Conservation (phyloP, 2,329 filamentous ascomycete genomes). For the Myriosclerotinia duriaeana region DNA sequence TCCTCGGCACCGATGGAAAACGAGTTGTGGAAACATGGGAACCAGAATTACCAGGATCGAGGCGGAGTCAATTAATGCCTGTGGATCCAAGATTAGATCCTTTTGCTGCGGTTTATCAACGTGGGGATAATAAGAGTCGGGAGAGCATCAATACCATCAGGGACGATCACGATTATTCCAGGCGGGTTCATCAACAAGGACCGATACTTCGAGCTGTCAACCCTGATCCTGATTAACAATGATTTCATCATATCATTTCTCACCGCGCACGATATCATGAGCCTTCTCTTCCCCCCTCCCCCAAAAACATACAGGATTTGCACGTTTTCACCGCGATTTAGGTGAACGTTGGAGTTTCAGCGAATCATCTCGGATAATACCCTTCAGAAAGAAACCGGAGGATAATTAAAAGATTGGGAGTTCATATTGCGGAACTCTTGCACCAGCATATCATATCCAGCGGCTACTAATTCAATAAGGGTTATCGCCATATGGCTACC, state of each 20-base stretch:
- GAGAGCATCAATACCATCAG: slow-evolving; percentile 64
- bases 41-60: slow-evolving; percentile 34
- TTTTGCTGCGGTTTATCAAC: slow-evolving; percentile 56
- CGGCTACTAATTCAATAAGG: background rate
- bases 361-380: slow-evolving; percentile 20
- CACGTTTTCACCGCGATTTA: slow-evolving; percentile 22
- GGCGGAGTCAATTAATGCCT: slow-evolving; percentile 57
- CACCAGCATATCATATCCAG: slow-evolving; percentile 1
- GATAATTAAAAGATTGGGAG: slow-evolving; percentile 10
- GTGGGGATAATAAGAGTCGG: slow-evolving; percentile 55
- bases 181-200: slow-evolving; percentile 48
- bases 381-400: slow-evolving; percentile 9
- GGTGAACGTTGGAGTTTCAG: slow-evolving; percentile 24
- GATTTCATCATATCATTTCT: slow-evolving; percentile 26
- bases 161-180: slow-evolving; percentile 65
- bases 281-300: slow-evolving; percentile 7
- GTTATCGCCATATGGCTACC: background rate
- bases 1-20: slow-evolving; percentile 41
- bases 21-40: slow-evolving; percentile 41
- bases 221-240: slow-evolving; percentile 46
- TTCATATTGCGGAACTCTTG: background rate
- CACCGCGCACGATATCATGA: slow-evolving; percentile 22
- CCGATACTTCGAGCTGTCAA: slow-evolving; percentile 61
- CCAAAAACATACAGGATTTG: slow-evolving; percentile 23
- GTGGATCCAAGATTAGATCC: slow-evolving; percentile 65